Evolutionary conservation across 2,329 filamentous ascomycete genomes (phyloP).

Genomic region (Cladosporium velox): DNA sequence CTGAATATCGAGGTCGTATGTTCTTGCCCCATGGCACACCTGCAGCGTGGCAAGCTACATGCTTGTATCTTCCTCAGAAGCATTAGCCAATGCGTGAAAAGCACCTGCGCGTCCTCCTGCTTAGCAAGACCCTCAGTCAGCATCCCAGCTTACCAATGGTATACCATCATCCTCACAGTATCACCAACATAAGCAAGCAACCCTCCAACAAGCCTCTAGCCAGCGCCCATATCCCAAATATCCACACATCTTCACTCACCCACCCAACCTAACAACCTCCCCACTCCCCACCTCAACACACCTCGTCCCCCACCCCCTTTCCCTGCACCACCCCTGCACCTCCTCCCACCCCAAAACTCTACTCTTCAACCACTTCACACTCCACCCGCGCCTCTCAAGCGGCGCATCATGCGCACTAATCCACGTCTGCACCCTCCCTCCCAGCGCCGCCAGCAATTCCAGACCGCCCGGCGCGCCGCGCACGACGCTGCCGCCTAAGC

Average conservation of each 20-base stretch:
- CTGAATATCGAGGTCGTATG: neutral
- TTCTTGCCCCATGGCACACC: neutral
- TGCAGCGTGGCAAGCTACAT: neutral
- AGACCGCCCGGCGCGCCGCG: constrained; percentile 59
- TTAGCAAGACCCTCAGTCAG: neutral
- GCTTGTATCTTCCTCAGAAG: too few relatives aligned
- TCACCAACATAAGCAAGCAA: neutral
- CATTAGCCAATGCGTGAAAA: too few relatives aligned
- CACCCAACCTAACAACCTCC: constrained; percentile 1
- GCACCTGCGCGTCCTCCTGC: too few relatives aligned
- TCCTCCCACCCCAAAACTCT: constrained; percentile 49
- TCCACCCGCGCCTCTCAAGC: constrained; percentile 57
- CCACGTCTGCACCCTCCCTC: constrained; percentile 61
- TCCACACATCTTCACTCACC: neutral
- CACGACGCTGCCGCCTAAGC: constrained; percentile 61
- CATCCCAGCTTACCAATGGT: neutral
- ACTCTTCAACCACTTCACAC: constrained; percentile 54
- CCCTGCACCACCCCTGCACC: constrained; percentile 43
- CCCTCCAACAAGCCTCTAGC: neutral
- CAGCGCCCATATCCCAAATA: neutral
- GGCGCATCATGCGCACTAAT: constrained; percentile 63
- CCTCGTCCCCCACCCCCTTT: constrained; percentile 25
- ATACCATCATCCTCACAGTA: too few relatives aligned
- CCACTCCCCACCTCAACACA: constrained; percentile 12
- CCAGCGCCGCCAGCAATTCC: constrained; percentile 57